Evolutionary conservation across 768 basidiomycete species (phyloP).

Genomic region (Cyclocybe cylindracea): DNA sequence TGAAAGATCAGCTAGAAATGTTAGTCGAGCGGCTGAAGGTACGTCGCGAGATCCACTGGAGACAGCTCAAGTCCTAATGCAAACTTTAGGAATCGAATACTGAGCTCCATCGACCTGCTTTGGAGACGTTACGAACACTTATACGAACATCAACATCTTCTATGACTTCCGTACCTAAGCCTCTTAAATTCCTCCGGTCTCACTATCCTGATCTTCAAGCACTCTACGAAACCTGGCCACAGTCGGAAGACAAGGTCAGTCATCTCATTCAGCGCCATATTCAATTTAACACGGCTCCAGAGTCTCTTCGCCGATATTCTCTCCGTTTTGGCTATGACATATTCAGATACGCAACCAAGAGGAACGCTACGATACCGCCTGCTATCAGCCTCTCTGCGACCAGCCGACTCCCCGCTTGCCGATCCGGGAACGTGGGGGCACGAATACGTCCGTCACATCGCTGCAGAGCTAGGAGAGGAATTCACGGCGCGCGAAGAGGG

Average conservation of each 20-base stretch:
- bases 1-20: slow-evolving; percentile 96
- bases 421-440: slow-evolving; percentile 99
- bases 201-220: slow-evolving; percentile 86
- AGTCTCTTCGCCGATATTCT: slow-evolving; percentile 95
- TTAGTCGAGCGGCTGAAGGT: slow-evolving; percentile 93
- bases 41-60: slow-evolving; percentile 17
- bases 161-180: slow-evolving; percentile 99
- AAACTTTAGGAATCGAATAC: slow-evolving; percentile 79
- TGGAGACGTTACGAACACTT: slow-evolving; percentile 90
- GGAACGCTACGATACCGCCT: slow-evolving; percentile 95
- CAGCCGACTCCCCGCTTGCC: slow-evolving; percentile 64
- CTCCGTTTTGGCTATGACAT: slow-evolving; percentile 99
- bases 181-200: slow-evolving; percentile 95
- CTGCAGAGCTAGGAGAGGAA: slow-evolving; percentile 95
- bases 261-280: neutral
- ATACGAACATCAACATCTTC: slow-evolving; percentile 97
- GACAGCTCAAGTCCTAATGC: slow-evolving; percentile 10
- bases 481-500: slow-evolving; percentile 70
- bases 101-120: slow-evolving; percentile 81
- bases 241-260: slow-evolving; percentile 75
- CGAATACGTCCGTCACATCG: slow-evolving; percentile 96
- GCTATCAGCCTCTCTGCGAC: slow-evolving; percentile 70
- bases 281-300: slow-evolving; percentile 38
- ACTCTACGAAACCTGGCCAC: slow-evolving; percentile 79
- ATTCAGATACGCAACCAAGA: slow-evolving; percentile 95